Percentiles rank a stretch among this genome's conserved stretches.
Conservation (phyloP, 768 basidiomycete genomes). For the Leucocoprinus leucothites region DNA sequence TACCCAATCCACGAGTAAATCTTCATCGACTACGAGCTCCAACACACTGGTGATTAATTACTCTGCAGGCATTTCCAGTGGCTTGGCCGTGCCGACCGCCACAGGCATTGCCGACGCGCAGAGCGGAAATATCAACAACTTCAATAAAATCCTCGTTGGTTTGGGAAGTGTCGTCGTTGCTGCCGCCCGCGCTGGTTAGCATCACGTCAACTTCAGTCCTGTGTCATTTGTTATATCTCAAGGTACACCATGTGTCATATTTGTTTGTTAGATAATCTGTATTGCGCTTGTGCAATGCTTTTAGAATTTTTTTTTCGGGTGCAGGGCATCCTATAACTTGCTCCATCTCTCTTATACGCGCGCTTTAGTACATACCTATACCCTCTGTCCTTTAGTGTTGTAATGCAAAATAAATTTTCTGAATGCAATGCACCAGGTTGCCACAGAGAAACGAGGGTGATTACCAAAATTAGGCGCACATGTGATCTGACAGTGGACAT, state of each 20-base stretch:
- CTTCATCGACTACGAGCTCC: background rate
- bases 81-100: slow-evolving; percentile 15
- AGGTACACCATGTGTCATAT: no score
- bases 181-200: slow-evolving; percentile 17
- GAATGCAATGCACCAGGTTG: background rate
- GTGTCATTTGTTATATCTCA: background rate
- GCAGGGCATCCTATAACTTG: no score
- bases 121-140: slow-evolving; percentile 23
- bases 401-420: no score
- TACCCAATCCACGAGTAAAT: background rate
- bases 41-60: background rate
- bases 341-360: no score
- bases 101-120: slow-evolving; percentile 18
- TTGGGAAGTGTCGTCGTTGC: slow-evolving; percentile 27
- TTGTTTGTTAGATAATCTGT: no score
- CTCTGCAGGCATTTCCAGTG: background rate
- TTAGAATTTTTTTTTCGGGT: no score
- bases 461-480: background rate
- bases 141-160: slow-evolving; percentile 30
- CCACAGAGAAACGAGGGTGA: background rate
- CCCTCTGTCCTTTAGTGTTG: no score
- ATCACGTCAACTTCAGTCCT: background rate
- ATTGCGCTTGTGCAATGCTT: no score
- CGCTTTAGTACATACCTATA: no score
- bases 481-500: slow-evolving; percentile 6